These are phyloP conservation scores for Exophiala viscosa DNA, from an alignment of 2,329 filamentous ascomycete species.

Conservation along the genomic window DNA sequence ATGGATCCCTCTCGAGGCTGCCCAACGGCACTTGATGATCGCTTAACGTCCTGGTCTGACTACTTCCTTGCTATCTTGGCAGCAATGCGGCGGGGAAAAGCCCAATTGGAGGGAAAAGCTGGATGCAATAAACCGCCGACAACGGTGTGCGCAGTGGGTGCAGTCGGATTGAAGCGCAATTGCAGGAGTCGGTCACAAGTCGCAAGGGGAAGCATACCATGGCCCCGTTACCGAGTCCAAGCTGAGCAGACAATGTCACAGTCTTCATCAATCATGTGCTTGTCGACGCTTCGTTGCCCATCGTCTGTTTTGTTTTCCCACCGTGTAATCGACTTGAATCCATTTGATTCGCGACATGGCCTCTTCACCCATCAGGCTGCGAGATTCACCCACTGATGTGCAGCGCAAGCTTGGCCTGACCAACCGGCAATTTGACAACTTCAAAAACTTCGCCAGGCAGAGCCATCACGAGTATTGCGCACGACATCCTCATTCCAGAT, in stretches of 20 bases:
- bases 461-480: slow-evolving; percentile 21
- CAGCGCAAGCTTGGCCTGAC: slow-evolving; percentile 20
- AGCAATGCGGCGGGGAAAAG: slow-evolving; percentile 7
- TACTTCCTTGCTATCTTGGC: slow-evolving; percentile 10
- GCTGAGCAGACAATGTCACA: slow-evolving; percentile 7
- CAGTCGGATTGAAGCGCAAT: slow-evolving; percentile 3
- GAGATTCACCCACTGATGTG: slow-evolving; percentile 20
- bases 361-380: slow-evolving; percentile 20
- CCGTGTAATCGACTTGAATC: slow-evolving; percentile 1
- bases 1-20: slow-evolving; percentile 3
- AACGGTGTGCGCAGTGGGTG: slow-evolving; percentile 13
- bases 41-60: slow-evolving; percentile 8
- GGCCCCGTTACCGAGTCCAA: slow-evolving; percentile 10
- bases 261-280: slow-evolving; percentile 2
- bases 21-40: slow-evolving; percentile 8
- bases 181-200: slow-evolving; percentile 15
- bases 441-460: slow-evolving; percentile 21
- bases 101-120: slow-evolving; percentile 17
- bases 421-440: slow-evolving; percentile 21
- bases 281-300: background rate
- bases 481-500: slow-evolving; percentile 19
- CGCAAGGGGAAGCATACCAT: slow-evolving; percentile 9
- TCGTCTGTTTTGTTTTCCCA: slow-evolving; percentile 5
- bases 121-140: background rate
- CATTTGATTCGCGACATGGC: slow-evolving; percentile 14